phyloP scores from a whole-genome alignment of 139 green algal species.

The Haematococcus lacustris region DNA sequence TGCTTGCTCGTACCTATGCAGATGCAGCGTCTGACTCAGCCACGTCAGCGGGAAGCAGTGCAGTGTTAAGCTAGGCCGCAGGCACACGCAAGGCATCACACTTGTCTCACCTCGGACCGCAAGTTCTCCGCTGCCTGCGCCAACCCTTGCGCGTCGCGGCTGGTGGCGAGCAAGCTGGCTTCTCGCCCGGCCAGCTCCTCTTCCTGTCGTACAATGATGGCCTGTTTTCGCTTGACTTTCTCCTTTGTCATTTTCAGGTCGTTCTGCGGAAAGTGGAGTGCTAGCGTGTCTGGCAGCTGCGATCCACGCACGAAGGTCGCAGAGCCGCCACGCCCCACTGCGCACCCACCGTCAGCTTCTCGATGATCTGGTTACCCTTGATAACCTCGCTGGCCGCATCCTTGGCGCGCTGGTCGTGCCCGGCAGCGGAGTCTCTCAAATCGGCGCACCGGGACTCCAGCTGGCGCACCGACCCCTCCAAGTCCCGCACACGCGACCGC shows the following conservation, averaged over 20 bases:
- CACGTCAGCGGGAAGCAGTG: too few species aligned
- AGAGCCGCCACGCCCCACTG: slow-evolving; percentile 50
- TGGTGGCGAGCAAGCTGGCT: too few species aligned
- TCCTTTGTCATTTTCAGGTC: slow-evolving; percentile 57
- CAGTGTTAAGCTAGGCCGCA: too few species aligned
- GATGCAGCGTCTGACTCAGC: too few species aligned
- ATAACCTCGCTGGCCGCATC: slow-evolving; percentile 55
- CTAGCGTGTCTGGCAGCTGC: background rate
- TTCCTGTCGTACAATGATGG: slow-evolving; percentile 75
- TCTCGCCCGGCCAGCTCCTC: slow-evolving; percentile 54
- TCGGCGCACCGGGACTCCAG: slow-evolving; percentile 56
- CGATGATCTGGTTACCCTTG: slow-evolving; percentile 73
- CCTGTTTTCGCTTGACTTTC: slow-evolving; percentile 67
- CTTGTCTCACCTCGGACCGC: too few species aligned
- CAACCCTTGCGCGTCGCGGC: too few species aligned
- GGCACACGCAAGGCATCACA: too few species aligned
- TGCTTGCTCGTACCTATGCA: too few species aligned
- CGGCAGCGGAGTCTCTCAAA: slow-evolving; percentile 45
- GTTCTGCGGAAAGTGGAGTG: slow-evolving; percentile 27
- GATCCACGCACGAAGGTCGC: background rate
- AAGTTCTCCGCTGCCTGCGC: too few species aligned
- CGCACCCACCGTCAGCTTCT: slow-evolving; percentile 60
- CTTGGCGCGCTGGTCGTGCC: slow-evolving; percentile 36
- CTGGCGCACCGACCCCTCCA: slow-evolving; percentile 44
- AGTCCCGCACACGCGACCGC: slow-evolving; percentile 43